Evolutionary conservation across 805 yeast species (phyloP), one percentile per base, ranked within the genome.

Genomic region (Kodamaea fukazawae): DNA sequence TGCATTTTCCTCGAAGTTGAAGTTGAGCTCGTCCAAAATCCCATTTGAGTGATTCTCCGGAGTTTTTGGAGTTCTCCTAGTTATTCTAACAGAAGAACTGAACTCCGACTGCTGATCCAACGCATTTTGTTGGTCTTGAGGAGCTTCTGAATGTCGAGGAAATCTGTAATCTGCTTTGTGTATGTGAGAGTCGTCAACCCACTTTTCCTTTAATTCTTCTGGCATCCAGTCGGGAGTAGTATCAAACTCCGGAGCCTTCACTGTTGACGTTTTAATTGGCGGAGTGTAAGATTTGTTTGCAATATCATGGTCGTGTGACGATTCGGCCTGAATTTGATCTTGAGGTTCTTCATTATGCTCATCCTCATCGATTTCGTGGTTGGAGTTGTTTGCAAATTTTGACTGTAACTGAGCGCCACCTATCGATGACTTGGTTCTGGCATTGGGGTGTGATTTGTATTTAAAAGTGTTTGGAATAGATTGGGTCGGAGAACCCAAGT

Each of bases 141-240:
- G 33, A 7, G 10, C 23, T 10, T 12, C 14, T 5, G 14, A 26
- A 4, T 6, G 29, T 11, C 14, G 29, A 12, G 14, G 14, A 11
- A 26, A 26, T 12, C 22, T 8, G 8, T 35, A 9, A 10, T 4
- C n/a, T 29, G 28, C n/a, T n/a, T 14, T 22, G 29, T 25, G 10
- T 9, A 11, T 29, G 15, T 29, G 34, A 28, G 7, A 22, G 12
- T 36, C 29, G 28, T 29, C 34, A 10, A 43, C 50, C 72, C 73
- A 68, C 38, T 57, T 58, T 5, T 60, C 68, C 20, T 52, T 54
- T 38, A 69, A 57, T 28, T 55, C 70, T 9, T 59, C 42, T 0
- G 73, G 73, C 72, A 69, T 68, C 74, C 73, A 68, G 26, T 58
- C 61, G 0, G 72, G 72, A 3, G 73, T 67, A 9, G 41, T 38